phyloP scores from a whole-genome alignment of 768 basidiomycete species.

The Boletellus emodensis region DNA sequence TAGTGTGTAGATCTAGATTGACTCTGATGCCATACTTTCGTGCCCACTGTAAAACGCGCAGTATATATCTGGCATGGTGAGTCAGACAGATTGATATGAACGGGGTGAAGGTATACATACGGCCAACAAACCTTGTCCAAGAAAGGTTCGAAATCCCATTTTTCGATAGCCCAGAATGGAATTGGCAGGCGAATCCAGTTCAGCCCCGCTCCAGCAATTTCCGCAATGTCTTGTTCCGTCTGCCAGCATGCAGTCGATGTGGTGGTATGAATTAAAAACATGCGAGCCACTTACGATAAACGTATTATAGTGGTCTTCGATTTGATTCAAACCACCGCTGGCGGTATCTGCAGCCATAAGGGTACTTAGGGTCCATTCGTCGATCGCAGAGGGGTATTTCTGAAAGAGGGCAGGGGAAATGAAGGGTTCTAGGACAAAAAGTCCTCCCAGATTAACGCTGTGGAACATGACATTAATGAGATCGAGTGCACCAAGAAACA shows the following conservation, averaged over 20 bases:
- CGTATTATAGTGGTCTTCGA: constrained; percentile 76
- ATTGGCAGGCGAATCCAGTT: constrained; percentile 82
- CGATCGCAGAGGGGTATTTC: constrained; percentile 50
- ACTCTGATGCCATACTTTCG: constrained; percentile 89
- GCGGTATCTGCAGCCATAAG: constrained; percentile 65
- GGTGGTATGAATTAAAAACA: neutral
- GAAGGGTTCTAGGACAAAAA: constrained; percentile 77
- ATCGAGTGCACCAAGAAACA: constrained; percentile 4
- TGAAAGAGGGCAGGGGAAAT: constrained; percentile 64
- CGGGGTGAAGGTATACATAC: constrained; percentile 31
- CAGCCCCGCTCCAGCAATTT: constrained; percentile 83
- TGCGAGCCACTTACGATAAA: constrained; percentile 61
- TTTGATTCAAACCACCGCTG: constrained; percentile 56
- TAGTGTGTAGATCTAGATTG: constrained; percentile 72
- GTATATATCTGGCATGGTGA: constrained; percentile 52
- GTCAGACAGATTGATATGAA: constrained; percentile 4
- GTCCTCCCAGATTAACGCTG: constrained; percentile 70
- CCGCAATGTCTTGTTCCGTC: constrained; percentile 87
- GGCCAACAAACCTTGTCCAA: constrained; percentile 72
- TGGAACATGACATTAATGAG: constrained; percentile 7
- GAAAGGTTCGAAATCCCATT: constrained; percentile 72
- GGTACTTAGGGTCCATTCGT: constrained; percentile 66
- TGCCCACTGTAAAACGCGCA: constrained; percentile 74
- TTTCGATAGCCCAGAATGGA: constrained; percentile 84
- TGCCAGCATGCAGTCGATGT: constrained; percentile 26